A percentile compares a stretch with the other conserved stretches of the same genome.
Evolutionary conservation across 2,329 filamentous ascomycete genomes (phyloP).

Genomic region (Phialocephala subalpina): DNA sequence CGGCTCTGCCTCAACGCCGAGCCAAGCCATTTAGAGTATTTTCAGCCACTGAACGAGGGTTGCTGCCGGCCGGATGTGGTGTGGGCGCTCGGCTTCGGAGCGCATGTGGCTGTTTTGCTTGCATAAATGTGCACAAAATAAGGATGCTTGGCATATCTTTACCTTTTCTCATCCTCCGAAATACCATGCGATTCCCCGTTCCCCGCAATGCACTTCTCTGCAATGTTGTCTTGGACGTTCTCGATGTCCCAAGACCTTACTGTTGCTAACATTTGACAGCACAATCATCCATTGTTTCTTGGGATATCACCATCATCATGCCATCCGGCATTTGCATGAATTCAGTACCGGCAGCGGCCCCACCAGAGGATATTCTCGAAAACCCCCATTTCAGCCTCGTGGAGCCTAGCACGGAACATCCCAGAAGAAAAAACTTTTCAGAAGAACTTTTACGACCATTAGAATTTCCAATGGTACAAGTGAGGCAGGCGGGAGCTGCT

Average conservation of each 20-base stretch:
- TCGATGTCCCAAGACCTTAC: neutral
- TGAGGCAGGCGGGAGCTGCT: neutral
- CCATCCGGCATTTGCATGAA: neutral
- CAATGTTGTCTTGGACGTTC: neutral
- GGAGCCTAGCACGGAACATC: constrained; percentile 5
- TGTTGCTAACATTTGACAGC: neutral
- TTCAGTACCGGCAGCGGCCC: neutral
- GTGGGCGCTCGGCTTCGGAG: neutral
- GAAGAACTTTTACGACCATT: neutral
- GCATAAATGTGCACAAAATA: constrained; percentile 4
- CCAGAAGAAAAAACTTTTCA: constrained; percentile 8
- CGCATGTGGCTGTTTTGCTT: neutral
- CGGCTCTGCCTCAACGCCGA: constrained; percentile 6
- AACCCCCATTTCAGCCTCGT: neutral
- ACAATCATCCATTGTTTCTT: neutral
- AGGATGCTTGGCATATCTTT: neutral
- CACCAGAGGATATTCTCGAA: constrained; percentile 5
- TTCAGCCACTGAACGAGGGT: neutral
- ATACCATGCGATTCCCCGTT: constrained; percentile 3
- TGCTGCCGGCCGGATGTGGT: neutral
- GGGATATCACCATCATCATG: neutral
- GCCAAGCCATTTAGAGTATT: neutral
- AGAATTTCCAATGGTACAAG: neutral
- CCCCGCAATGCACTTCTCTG: neutral
- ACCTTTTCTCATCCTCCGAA: neutral